Base-by-base conservation (phyloP, 2,329 filamentous ascomycete genomes). In the Pleoardoris graminearum region DNA sequence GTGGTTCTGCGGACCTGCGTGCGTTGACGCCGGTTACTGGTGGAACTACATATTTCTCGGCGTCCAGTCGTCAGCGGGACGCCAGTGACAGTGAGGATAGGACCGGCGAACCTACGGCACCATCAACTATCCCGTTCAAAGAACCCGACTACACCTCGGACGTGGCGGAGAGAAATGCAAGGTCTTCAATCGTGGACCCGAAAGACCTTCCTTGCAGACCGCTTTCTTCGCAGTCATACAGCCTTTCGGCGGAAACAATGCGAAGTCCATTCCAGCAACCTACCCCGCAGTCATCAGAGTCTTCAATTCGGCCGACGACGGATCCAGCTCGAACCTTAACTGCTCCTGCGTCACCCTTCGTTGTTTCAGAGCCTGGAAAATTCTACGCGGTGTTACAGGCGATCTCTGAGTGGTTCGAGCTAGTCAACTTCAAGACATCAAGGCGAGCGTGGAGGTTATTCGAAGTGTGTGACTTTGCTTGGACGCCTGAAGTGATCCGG, bases 401-500 rank as follows among this genome's bases (percentile, higher is more conserved):
- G 5, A 23, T 38, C 2, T 36, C 30, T 14, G 27, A 11, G 4
- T 7, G 7, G 7, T 4, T 48, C 2, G 32, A 42, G 12, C 7
- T 11, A 14, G 11, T 23, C 11, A 17, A 48, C 25, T 33, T 44
- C 14, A 7, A 37, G 1, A 16, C 21, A n/a, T 27, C 21, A 3
- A 7, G 10, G 10, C 42, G 16, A 19, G 33, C 51, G 4, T 30
- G 32, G 21, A 36, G 51, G 22, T 38, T 38, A 7, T 30, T 29
- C 6, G 51, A 54, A 16, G 38, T 35, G 25, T 54, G 51, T 23
- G 51, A 54, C 25, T 43, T 50, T 37, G 19, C 38, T 7, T 47
- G 17, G n/a, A 45, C 30, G 4, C 53, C 53, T 17, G 27, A 36
- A 4, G 23, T 42, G 68, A 79, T 90, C 46, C 84, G 87, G 47